Evolutionary conservation across 164 flowering plant genomes (phyloP).

Genomic region (Magnolia sinica): DNA sequence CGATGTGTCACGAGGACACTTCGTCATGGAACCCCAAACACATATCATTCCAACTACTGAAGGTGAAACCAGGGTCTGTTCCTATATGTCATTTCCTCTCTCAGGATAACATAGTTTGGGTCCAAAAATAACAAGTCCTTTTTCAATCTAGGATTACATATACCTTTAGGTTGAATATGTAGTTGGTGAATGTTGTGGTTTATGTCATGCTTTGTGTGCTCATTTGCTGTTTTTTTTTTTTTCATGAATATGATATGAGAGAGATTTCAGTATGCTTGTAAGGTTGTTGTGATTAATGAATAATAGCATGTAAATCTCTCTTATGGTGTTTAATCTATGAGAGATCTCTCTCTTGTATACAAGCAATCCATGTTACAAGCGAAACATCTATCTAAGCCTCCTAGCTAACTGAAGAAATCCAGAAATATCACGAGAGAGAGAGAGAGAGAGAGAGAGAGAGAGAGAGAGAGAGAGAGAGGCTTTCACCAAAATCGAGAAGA

Average conservation of each 20-base stretch:
- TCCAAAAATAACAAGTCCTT: neutral
- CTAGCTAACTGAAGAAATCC: too few relatives aligned
- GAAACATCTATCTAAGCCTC: too few relatives aligned
- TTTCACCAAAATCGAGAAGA: too few relatives aligned
- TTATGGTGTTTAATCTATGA: neutral
- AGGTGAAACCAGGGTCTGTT: constrained; percentile 36
- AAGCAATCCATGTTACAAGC: too few relatives aligned
- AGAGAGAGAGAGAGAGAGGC: too few relatives aligned
- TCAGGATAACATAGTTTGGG: constrained; percentile 30
- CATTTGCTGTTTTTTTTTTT: neutral
- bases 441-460: too few relatives aligned
- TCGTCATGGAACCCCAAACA: constrained; percentile 35
- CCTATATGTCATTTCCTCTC: constrained; percentile 41
- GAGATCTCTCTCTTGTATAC: too few relatives aligned
- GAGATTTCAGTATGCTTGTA: neutral
- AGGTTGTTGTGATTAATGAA: neutral
- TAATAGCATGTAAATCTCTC: neutral
- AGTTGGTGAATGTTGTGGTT: neutral
- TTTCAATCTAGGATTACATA: neutral
- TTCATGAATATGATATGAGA: neutral
- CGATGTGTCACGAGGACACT: constrained; percentile 33
- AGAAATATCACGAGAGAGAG: too few relatives aligned
- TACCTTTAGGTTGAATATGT: neutral
- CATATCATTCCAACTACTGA: constrained; percentile 33
- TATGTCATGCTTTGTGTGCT: too few relatives aligned